Evolutionary conservation across 1,284 basidiomycete genomes (phyloP).

Genomic region (Spongispora temasekensis): DNA sequence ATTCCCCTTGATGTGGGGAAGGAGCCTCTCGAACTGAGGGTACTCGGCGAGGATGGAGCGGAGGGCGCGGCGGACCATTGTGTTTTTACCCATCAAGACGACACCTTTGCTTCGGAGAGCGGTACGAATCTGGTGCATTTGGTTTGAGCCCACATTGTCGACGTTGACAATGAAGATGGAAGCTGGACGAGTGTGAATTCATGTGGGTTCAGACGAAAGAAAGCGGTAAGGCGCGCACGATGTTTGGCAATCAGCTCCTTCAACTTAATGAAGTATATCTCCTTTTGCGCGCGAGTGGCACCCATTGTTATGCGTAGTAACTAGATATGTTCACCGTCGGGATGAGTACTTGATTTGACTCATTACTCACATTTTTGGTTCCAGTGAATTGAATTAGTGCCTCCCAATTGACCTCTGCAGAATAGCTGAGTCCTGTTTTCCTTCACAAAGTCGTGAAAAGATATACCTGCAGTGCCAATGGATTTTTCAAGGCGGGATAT

Average conservation of each 20-base stretch:
- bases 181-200: slow-evolving; percentile 48
- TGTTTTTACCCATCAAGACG: slow-evolving; percentile 99
- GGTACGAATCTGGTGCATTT: slow-evolving; percentile 99
- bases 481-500: slow-evolving; percentile 80
- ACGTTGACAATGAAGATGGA: slow-evolving; percentile 99
- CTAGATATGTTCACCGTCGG: slow-evolving; percentile 6
- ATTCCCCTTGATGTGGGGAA: slow-evolving; percentile 96
- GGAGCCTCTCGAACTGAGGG: slow-evolving; percentile 95
- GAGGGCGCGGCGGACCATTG: slow-evolving; percentile 98
- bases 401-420: slow-evolving; percentile 85
- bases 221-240: slow-evolving; percentile 53
- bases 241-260: slow-evolving; percentile 91
- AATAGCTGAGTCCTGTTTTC: slow-evolving; percentile 13
- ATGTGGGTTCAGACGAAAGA: neutral
- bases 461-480: slow-evolving; percentile 72
- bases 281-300: slow-evolving; percentile 89
- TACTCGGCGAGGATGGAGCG: slow-evolving; percentile 87
- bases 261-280: slow-evolving; percentile 92
- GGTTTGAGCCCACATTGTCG: slow-evolving; percentile 99
- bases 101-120: slow-evolving; percentile 95
- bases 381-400: slow-evolving; percentile 50
- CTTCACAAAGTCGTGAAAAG: neutral
- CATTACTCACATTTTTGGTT: slow-evolving; percentile 25
- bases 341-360: neutral
- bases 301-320: slow-evolving; percentile 70